Conservation (phyloP, 2,329 filamentous ascomycete species). For the Aspergillus thermomutatus region DNA sequence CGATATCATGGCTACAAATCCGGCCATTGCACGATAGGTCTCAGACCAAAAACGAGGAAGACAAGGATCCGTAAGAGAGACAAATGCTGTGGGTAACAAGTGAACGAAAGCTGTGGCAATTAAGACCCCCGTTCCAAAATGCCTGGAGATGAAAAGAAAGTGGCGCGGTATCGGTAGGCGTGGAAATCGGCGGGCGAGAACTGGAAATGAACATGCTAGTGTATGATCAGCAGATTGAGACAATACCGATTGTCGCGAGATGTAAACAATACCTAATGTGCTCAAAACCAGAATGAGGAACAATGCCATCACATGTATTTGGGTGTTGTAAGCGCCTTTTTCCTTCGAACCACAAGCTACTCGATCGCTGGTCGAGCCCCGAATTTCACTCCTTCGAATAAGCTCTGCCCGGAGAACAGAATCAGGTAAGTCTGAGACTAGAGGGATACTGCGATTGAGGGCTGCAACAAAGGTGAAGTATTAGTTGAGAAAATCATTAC, state of each 20-base stretch:
- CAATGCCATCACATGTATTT: slow-evolving; percentile 65
- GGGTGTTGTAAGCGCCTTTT: slow-evolving; percentile 57
- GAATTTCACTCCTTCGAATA: slow-evolving; percentile 20
- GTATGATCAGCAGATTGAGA: not conserved
- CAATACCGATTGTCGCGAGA: not conserved
- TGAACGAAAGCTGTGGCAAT: slow-evolving; percentile 58
- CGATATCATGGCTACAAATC: slow-evolving; percentile 75
- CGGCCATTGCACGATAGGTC: slow-evolving; percentile 75
- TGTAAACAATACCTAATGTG: slow-evolving; percentile 34
- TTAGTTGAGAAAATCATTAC: not conserved
- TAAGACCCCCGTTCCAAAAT: slow-evolving; percentile 57
- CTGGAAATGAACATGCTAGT: slow-evolving; percentile 59
- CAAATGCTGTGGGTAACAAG: slow-evolving; percentile 61
- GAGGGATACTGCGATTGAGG: slow-evolving; percentile 15
- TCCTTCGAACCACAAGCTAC: slow-evolving; percentile 35
- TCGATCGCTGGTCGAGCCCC: slow-evolving; percentile 16
- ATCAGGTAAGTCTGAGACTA: slow-evolving; percentile 31
- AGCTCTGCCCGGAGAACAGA: slow-evolving; percentile 33
- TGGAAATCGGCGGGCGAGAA: slow-evolving; percentile 58
- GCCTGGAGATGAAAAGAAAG: slow-evolving; percentile 58
- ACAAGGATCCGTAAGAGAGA: slow-evolving; percentile 59
- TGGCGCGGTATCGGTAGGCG: slow-evolving; percentile 57
- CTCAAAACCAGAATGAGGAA: slow-evolving; percentile 60
- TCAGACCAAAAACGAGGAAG: slow-evolving; percentile 76
- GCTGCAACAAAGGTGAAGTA: slow-evolving; percentile 10